phyloP scores from a whole-genome alignment of 805 yeast species.

The Yamadazyma paraphyllophila region DNA sequence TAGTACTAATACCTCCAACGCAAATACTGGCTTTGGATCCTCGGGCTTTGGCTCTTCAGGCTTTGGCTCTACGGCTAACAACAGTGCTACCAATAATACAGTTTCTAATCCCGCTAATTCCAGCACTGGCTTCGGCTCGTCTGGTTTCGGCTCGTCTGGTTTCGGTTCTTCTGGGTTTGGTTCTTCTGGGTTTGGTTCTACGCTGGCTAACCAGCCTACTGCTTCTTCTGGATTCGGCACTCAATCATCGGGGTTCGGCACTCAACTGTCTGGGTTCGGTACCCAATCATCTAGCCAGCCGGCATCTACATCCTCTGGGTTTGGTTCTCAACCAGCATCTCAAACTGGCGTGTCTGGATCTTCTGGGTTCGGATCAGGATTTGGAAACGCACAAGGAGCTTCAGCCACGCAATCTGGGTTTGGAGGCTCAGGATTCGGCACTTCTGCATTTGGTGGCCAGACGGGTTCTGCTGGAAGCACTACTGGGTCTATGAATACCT shows the following conservation, averaged over 20 bases:
- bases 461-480: not conserved
- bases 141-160: too few species aligned
- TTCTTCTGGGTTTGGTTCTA: conserved; percentile 6
- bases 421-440: conserved; percentile 6
- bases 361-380: conserved; percentile 13
- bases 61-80: conserved; percentile 4
- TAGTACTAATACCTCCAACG: conserved; percentile 4
- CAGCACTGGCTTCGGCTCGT: too few species aligned
- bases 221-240: too few species aligned
- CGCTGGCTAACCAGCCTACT: too few species aligned
- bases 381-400: conserved; percentile 6
- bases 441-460: conserved; percentile 11
- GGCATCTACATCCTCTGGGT: not conserved
- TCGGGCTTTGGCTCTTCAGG: conserved; percentile 9
- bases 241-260: too few species aligned
- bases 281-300: conserved; percentile 5
- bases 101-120: too few species aligned
- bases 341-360: conserved; percentile 8
- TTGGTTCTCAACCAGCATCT: too few species aligned
- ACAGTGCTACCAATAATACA: not conserved
- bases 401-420: conserved; percentile 7
- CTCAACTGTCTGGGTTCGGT: conserved; percentile 10
- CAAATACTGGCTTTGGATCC: conserved; percentile 13
- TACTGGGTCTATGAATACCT: too few species aligned
- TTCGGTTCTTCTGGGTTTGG: conserved; percentile 5